Evolutionary conservation across 2,329 filamentous ascomycete genomes (phyloP), one percentile per base, ranked within the genome.

Genomic region (Diaporthe ilicicola): DNA sequence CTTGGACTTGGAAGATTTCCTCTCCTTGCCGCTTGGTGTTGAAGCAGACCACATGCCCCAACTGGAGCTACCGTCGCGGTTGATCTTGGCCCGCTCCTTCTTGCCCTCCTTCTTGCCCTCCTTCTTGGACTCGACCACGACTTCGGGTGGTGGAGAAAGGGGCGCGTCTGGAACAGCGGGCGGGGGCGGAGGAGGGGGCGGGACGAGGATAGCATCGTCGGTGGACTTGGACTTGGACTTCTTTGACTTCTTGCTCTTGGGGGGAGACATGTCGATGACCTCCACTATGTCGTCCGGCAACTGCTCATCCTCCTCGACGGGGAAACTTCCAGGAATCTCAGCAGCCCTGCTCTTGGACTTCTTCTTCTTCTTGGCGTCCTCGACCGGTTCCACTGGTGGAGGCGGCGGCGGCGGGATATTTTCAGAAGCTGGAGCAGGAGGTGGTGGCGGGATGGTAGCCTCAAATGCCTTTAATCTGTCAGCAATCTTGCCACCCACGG

Each of bases 21-120:
- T 86, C 24, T 91, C 89, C 79, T 82, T 77, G 76, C 74, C 75
- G 69, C 82, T 80, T 66, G 80, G 81, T 24, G 85, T 81, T 3
- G 87, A 84, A 19, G 90, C 87, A 22, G 88, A 89, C 92, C 92
- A 95, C 79, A 90, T 90, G 44, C 91, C 92, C 94, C 94, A 96
- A 37, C 92, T 90, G 15, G 88, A 85, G 12, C 68, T 55, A 44
- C 88, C 87, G 46, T 92, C 91, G 70, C 93, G 92, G 75, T 90
- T 93, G 74, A 94, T 89, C 77, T 92, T 94, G 34, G 92, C 84
- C 17, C 94, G 92, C 74, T 97, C 93, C 79, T 92, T 97, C 81
- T 90, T 93, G 4, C 86, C 86, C 74, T 97, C 93, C 79, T 92
- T 97, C 81, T 90, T 93, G 4, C 86, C 86, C 5, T 85, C 79